Evolutionary conservation across 2,329 filamentous ascomycete genomes (phyloP).

Genomic region (Grosmannia penicillata): DNA sequence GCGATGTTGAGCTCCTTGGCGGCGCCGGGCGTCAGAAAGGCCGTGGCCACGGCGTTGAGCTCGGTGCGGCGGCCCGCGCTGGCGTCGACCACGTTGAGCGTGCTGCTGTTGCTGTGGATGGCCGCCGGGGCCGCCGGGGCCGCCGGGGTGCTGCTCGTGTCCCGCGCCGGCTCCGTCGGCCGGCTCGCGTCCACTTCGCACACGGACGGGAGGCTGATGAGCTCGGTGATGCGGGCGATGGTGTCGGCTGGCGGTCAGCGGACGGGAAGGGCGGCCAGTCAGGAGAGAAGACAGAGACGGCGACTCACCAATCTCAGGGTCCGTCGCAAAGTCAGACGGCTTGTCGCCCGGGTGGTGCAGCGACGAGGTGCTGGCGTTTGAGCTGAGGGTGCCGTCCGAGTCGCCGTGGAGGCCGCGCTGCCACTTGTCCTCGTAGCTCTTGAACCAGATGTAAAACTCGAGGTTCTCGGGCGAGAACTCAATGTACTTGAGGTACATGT

Average conservation of each 20-base stretch:
- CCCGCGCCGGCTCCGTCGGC: too few relatives aligned
- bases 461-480: constrained; percentile 33
- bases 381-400: constrained; percentile 15
- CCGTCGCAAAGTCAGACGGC: constrained; percentile 11
- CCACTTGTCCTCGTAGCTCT: constrained; percentile 24
- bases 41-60: constrained; percentile 23
- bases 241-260: constrained; percentile 15
- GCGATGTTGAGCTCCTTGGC: constrained; percentile 34
- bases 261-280: too few relatives aligned
- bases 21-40: constrained; percentile 24
- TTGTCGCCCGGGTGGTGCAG: constrained; percentile 11
- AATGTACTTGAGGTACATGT: constrained; percentile 35
- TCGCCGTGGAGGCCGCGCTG: constrained; percentile 6
- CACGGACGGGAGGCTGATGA: constrained; percentile 17
- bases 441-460: constrained; percentile 34
- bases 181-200: too few relatives aligned
- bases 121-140: too few relatives aligned
- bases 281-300: background rate
- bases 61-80: constrained; percentile 13
- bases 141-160: too few relatives aligned
- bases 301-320: constrained; percentile 20
- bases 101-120: background rate
- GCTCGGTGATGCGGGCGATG: constrained; percentile 18
- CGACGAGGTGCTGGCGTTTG: constrained; percentile 15
- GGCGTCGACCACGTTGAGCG: constrained; percentile 9